Percentiles rank a stretch among this genome's conserved stretches.
phyloP scores from a whole-genome alignment of 768 basidiomycete species.

The Galerina sulciceps region DNA sequence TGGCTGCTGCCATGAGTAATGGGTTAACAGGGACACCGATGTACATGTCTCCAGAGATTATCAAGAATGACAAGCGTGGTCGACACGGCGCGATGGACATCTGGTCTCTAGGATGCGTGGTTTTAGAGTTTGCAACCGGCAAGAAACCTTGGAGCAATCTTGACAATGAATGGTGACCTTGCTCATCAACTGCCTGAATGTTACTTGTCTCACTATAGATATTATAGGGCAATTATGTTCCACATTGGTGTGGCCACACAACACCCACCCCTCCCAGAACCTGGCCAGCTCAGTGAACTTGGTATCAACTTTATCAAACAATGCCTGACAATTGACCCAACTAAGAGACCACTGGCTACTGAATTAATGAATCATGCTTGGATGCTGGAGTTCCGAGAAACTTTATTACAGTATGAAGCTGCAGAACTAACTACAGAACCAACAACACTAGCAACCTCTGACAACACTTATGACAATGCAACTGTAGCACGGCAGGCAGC shows the following conservation, averaged over 20 bases:
- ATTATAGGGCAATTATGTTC: conserved; percentile 97
- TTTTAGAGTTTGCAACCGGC: conserved; percentile 95
- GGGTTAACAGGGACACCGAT: conserved; percentile 97
- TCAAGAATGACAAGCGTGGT: conserved; percentile 90
- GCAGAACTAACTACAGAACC: conserved; percentile 58
- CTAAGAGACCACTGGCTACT: conserved; percentile 78
- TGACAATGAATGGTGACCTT: conserved; percentile 93
- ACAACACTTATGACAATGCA: conserved; percentile 53
- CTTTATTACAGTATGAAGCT: conserved; percentile 70
- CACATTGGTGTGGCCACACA: conserved; percentile 97
- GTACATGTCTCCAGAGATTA: conserved; percentile 99
- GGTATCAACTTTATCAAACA: conserved; percentile 95
- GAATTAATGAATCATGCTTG: conserved; percentile 90
- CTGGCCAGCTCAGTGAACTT: conserved; percentile 82
- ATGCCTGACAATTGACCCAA: conserved; percentile 88
- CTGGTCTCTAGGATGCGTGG: conserved; percentile 98
- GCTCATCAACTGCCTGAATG: background rate
- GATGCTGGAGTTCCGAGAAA: conserved; percentile 84
- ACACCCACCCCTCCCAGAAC: conserved; percentile 93
- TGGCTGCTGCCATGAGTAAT: conserved; percentile 58
- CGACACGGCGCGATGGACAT: conserved; percentile 97
- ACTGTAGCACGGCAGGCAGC: conserved; percentile 60
- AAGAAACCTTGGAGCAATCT: conserved; percentile 98
- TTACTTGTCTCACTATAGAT: background rate
- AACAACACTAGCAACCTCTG: conserved; percentile 43